Percentiles rank a stretch among this genome's conserved stretches.
These are phyloP conservation scores for Pharus latifolius DNA, from an alignment of 176 grass and related monocot genomes.

Conservation along the genomic window DNA sequence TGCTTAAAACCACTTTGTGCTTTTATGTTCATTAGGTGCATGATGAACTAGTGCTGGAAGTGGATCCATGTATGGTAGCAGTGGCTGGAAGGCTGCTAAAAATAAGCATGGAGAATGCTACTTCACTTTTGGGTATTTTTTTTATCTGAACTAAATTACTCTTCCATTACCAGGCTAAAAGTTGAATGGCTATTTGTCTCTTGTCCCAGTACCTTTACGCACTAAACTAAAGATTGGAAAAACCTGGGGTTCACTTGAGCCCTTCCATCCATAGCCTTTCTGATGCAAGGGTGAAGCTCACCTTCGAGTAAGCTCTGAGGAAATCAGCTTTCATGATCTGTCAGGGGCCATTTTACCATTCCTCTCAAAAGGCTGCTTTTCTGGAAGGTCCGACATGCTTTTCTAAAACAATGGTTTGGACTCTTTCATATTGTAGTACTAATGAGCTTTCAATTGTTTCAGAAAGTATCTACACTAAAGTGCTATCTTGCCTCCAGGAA, in stretches of 20 bases:
- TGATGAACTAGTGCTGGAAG: constrained; percentile 90
- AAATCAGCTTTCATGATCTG: neutral
- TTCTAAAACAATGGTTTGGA: neutral
- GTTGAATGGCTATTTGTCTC: constrained; percentile 14
- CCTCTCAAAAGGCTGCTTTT: neutral
- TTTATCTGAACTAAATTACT: constrained; percentile 5
- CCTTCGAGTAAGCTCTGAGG: neutral
- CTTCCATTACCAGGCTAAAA: neutral
- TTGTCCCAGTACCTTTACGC: constrained; percentile 70
- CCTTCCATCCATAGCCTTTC: constrained; percentile 30
- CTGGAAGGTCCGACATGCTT: neutral
- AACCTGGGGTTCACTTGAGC: constrained; percentile 93
- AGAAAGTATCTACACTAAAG: neutral
- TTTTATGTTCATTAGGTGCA: constrained; percentile 49
- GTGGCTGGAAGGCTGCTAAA: constrained; percentile 64
- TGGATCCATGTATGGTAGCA: constrained; percentile 37
- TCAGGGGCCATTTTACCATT: neutral
- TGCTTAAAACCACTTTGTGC: neutral
- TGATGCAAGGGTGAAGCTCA: constrained; percentile 13
- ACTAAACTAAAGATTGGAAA: constrained; percentile 77
- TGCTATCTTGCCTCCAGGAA: neutral
- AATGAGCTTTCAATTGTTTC: neutral
- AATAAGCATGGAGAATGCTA: constrained; percentile 70
- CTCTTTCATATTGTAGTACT: neutral
- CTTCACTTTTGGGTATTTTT: constrained; percentile 62